Evolutionary conservation across 2,329 filamentous ascomycete genomes (phyloP), one percentile per base, ranked within the genome.

Genomic region (Myriosclerotinia curreyana): DNA sequence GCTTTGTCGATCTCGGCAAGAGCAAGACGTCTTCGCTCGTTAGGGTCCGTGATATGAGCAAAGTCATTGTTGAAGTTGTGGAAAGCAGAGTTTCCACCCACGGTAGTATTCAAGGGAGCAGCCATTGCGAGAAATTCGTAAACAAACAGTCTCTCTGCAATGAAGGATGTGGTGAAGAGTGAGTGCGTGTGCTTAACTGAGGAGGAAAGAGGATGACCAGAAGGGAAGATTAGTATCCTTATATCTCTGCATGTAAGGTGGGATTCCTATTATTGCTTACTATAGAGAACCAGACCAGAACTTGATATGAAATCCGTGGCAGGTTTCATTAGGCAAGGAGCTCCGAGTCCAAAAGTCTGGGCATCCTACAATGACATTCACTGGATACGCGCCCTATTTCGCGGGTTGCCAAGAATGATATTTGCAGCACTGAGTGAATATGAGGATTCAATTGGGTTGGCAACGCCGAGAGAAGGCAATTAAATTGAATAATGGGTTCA

Each of bases 1-100:
- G 89, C 90, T 78, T 87, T 88, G 79, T 93, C 90, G 69, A 94
- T 89, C 76, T 93, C 88, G 44, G 89, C 88, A 59, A 95, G 87
- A 44, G 91, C 91, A 42, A 91, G 85, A 66, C 90, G 86, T 69
- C 91, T 84, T 63, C 90, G 87, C 81, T 94, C 90, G 69, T 91
- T 91, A 68, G 89, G 84, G 74, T 94, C 89, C 66, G 83, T 79
- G 70, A 88, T 74, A 66, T 79, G 83, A 61, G 82, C 81, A 69
- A 88, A 90, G 76, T 90, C 86, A 74, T 90, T 90, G 79, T 92
- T 83, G 77, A 88, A 92, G 79, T 91, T 91, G 79, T 88, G 86
- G 78, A 88, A 90, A 66, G 88, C 88, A 66, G 82, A 81, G 73
- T 90, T 90, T 70, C 87, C 87, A 65, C 87, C 87, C 0, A 80